phyloP scores from a whole-genome alignment of 305 asterid genomes.

The Coffea humblotiana region DNA sequence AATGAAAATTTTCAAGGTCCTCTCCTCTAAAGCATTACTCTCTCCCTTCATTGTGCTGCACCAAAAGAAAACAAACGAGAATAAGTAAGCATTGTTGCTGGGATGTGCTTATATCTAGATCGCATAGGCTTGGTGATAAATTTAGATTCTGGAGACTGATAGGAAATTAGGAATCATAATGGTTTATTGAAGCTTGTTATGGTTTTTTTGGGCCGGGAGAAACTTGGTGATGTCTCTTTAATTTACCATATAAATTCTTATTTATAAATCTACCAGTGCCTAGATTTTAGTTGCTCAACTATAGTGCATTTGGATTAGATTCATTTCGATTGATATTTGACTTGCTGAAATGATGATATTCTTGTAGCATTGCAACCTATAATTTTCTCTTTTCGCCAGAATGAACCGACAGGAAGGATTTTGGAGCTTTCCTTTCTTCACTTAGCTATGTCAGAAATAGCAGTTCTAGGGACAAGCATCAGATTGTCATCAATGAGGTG shows the following conservation, averaged over 20 bases:
- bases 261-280: background rate
- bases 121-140: background rate
- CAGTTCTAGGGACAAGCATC: slow-evolving; percentile 80
- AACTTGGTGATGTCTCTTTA: background rate
- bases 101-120: background rate
- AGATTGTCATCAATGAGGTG: slow-evolving; percentile 93
- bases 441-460: slow-evolving; percentile 88
- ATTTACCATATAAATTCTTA: background rate
- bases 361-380: slow-evolving; percentile 13
- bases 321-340: background rate
- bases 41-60: background rate
- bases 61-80: too few relatives aligned
- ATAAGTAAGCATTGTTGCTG: background rate
- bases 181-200: background rate
- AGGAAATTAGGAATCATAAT: background rate
- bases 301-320: background rate
- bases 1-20: too few relatives aligned
- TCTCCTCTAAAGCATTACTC: background rate
- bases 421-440: slow-evolving; percentile 88
- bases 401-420: slow-evolving; percentile 78
- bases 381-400: slow-evolving; percentile 38
- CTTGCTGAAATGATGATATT: background rate
- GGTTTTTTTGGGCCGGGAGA: background rate
- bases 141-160: too few relatives aligned
- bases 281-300: background rate